These are phyloP conservation scores for Erysimum pusillum DNA, from an alignment of 441 rosid species.

Conservation along the genomic window DNA sequence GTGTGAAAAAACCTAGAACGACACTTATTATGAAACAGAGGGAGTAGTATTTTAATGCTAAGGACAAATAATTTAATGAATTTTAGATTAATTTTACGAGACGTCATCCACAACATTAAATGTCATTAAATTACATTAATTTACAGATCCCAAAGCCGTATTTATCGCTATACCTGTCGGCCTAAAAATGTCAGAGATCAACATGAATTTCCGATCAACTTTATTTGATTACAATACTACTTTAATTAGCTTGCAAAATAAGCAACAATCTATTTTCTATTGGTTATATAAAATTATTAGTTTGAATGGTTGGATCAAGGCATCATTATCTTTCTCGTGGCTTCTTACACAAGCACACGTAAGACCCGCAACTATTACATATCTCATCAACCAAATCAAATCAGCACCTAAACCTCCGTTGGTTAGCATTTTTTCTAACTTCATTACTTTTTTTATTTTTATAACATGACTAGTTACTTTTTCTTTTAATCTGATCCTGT, in stretches of 20 bases:
- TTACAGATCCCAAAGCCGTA: constrained; percentile 51
- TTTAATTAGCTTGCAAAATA: constrained; percentile 41
- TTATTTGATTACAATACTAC: constrained; percentile 34
- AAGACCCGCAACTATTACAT: constrained; percentile 30
- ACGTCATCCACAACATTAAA: constrained; percentile 38
- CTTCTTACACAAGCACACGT: constrained; percentile 38
- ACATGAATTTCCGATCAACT: constrained; percentile 47
- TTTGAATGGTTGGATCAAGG: constrained; percentile 42
- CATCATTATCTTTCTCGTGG: constrained; percentile 39
- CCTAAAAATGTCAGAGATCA: constrained; percentile 46
- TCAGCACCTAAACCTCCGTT: constrained; percentile 36
- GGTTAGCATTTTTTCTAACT: background rate
- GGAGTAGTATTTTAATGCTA: too few species aligned
- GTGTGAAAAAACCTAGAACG: too few species aligned
- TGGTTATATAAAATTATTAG: background rate
- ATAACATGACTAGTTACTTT: background rate
- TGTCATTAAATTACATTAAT: constrained; percentile 32
- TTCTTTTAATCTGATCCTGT: background rate
- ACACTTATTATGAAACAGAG: too few species aligned
- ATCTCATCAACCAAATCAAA: constrained; percentile 36
- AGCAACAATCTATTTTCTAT: constrained; percentile 23
- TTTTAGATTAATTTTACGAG: constrained; percentile 18
- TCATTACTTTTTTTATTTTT: background rate
- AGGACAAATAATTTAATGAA: too few species aligned
- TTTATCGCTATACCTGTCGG: constrained; percentile 45